Evolutionary conservation across 1,284 basidiomycete genomes (phyloP), one percentile per base, ranked within the genome.

Genomic region (Inonotus hispidus): DNA sequence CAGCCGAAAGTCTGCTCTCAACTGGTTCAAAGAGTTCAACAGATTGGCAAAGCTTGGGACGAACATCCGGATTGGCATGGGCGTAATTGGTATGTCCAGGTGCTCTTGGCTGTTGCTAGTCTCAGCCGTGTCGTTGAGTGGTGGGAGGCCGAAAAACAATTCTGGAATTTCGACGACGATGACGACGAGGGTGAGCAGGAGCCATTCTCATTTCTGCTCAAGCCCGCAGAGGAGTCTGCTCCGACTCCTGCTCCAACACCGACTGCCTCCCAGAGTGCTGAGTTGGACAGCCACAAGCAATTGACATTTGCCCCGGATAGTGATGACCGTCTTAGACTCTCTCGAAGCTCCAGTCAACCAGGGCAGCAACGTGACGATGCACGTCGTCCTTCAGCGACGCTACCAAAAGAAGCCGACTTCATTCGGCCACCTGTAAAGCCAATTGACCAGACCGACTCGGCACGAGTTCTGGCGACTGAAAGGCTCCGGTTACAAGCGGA

Each of bases 101-200:
- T 97, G 25, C 81, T 98, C 7, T 87, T 99, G 58, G 95, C 97
- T n/a, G 90, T 99, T 54, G 97, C 97, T 46, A 93, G 91, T 67
- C 85, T 99, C 63, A 93, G 90, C 72, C 90, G 97, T 60, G 96
- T 99, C 29, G 88, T 98, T 62, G 97, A 99, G 71, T 99, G 97
- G 97, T 99, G 96, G 96, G 94, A 98, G 72, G 96, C 96, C n/a
- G 97, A 99, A 77, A 96, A 96, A 71, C 93, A 95, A 65, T 99
- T 99, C 74, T 99, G 97, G 97, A 98, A 98, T 70, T 98, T 98
- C 70, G 92, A 95, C 71, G 94, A 96, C 63, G 92, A 95, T 63
- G 92, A 95, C 63, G 74, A 74, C 57, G 91, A 94, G 58, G 87
- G 88, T 62, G 94, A 95, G 68, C 82, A 86, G 69, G 95, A 97